Conservation (phyloP, 805 yeast species). For the Tetrapisispora pingtungensis region DNA sequence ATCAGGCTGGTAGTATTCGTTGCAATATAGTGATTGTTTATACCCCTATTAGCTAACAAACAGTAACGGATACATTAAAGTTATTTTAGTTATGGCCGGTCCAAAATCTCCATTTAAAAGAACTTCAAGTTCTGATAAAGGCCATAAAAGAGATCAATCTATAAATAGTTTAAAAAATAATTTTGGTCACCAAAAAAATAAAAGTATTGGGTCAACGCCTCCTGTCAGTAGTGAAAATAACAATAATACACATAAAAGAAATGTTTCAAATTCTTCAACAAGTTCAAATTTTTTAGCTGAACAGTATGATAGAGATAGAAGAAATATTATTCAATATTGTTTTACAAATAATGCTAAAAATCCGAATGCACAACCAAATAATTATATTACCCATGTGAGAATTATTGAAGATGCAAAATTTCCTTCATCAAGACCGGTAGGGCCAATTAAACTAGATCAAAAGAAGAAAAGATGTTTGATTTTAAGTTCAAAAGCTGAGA, state of each 20-base stretch:
- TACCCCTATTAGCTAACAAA: too few species aligned
- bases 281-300: conserved; percentile 37
- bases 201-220: conserved; percentile 14
- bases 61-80: too few species aligned
- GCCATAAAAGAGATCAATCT: conserved; percentile 20
- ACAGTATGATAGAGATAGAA: conserved; percentile 49
- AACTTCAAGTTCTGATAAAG: conserved; percentile 24
- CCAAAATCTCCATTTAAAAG: conserved; percentile 31
- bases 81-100: conserved; percentile 24
- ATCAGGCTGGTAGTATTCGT: too few species aligned
- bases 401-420: conserved; percentile 64
- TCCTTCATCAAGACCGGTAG: conserved; percentile 62
- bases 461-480: conserved; percentile 53
- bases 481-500: conserved; percentile 41
- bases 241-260: conserved; percentile 23
- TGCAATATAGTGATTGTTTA: too few species aligned
- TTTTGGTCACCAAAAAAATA: conserved; percentile 8
- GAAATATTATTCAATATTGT: conserved; percentile 38
- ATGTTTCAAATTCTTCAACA: conserved; percentile 27
- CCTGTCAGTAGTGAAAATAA: conserved; percentile 20
- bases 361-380: conserved; percentile 37
- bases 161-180: conserved; percentile 7
- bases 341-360: conserved; percentile 37
- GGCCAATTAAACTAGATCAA: conserved; percentile 34
- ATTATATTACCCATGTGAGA: conserved; percentile 67